Evolutionary conservation across 495 filamentous ascomycete genomes (phyloP), one percentile per base, ranked within the genome.

Genomic region (Aspergillus indologenus): DNA sequence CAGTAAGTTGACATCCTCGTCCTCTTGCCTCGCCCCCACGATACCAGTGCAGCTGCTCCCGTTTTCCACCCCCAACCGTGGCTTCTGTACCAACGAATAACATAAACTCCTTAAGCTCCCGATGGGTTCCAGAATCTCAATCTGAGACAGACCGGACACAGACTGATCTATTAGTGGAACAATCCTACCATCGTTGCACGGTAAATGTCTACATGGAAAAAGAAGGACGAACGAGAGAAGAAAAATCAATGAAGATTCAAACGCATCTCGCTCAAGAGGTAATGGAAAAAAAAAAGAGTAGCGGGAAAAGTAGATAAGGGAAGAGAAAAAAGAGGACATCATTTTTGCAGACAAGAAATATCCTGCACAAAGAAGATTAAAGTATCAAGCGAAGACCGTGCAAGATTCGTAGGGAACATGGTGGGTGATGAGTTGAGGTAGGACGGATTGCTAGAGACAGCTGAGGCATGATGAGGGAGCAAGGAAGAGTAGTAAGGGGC

Each of bases 401-500:
- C 34, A 40, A 40, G 12, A 40, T 40, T 40, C 34, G 34, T 40
- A 40, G 34, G 4, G 34, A 40, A 40, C 34, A 40, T 40, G 34
- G 34, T 40, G 34, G 26, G 34, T 8, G 34, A 40, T 40, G 34
- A 11, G 2, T 40, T 40, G 6, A 11, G 34, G 7, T 4, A 15
- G 12, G 34, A 40, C 34, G 34, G 62, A 60, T 65, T n/a, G 56
- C 61, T 57, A 66, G 61, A 68, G 61, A 66, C 61, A 56, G 57
- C 61, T 62, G 42, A 29, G 26, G 9, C 26, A 29, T 29, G 26
- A 29, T 29, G 9, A 29, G 55, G 59, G 57, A 64, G 58, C 52
- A 11, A 14, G 65, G 45, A 49, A 45, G 58, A 53, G 29, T 34
- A 34, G 43, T 26, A 44, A 45, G 51, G 45, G 34, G 55, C 22